phyloP scores from a whole-genome alignment of 1,284 basidiomycete genomes.

The Golubevia sp. region DNA sequence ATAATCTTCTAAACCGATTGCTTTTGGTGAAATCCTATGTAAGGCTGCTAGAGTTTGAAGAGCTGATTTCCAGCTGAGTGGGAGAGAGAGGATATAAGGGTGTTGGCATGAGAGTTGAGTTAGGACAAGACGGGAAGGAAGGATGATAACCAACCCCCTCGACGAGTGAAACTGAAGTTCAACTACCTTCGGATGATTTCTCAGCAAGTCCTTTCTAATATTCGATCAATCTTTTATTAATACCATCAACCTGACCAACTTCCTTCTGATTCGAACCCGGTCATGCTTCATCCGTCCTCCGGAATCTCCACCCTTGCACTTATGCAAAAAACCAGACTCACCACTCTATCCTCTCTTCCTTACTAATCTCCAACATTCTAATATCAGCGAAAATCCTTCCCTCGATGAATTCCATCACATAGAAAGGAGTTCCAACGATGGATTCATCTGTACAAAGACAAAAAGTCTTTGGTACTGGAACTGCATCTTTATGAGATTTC shows the following conservation, averaged over 20 bases:
- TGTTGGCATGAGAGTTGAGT: neutral
- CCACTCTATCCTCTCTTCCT: neutral
- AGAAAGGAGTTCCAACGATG: slow-evolving; percentile 87
- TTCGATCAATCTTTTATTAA: too few relatives aligned
- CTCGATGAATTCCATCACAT: slow-evolving; percentile 86
- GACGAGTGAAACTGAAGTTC: too few relatives aligned
- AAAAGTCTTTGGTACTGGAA: slow-evolving; percentile 86
- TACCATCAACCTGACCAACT: too few relatives aligned
- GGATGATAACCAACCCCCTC: too few relatives aligned
- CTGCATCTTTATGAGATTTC: slow-evolving; percentile 61
- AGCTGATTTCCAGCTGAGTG: slow-evolving; percentile 23
- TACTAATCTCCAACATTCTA: slow-evolving; percentile 33
- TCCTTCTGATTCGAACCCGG: too few relatives aligned
- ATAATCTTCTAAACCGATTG: slow-evolving; percentile 30
- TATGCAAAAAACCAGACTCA: neutral
- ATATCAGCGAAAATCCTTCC: slow-evolving; percentile 90
- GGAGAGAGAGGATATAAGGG: neutral
- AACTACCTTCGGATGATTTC: too few relatives aligned
- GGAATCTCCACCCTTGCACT: too few relatives aligned
- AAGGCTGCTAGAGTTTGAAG: slow-evolving; percentile 36
- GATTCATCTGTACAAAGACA: slow-evolving; percentile 71
- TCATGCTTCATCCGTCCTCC: too few relatives aligned
- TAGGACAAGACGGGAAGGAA: neutral
- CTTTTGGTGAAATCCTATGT: slow-evolving; percentile 26
- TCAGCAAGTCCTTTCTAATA: too few relatives aligned